Evolutionary conservation across 352 stramenopile genomes (phyloP), one percentile per base, ranked within the genome.

Genomic region (Pythium utonaiense): DNA sequence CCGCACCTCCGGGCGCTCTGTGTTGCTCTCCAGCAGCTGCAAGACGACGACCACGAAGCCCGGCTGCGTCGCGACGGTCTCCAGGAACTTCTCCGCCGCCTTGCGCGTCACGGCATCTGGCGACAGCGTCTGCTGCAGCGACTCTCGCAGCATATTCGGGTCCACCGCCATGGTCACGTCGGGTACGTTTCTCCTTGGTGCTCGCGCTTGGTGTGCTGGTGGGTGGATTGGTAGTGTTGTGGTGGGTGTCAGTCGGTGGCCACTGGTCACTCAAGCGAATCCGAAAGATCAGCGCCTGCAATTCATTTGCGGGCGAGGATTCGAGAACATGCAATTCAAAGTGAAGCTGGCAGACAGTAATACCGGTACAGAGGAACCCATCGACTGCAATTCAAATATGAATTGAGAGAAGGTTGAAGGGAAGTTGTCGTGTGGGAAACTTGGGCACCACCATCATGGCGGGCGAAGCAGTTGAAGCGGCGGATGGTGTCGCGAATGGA

Each of bases 41-140:
- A 95, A 62, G 50, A 95, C 64, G 60, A 79, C 48, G 27, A 95
- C 57, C 28, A 90, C 78, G 60, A 91, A 92, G 58, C 81, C 88
- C 28, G 78, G 73, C 62, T 92, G 78, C 34, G 59, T 54, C 3
- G 81, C 76, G 6, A 93, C 68, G 31, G 77, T 69, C 53, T 67
- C 72, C 42, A 95, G 71, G 60, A 86, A 88, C 57, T 72, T 63
- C 67, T 95, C 85, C 0, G 83, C 83, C 33, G 66, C 64, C 59
- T 92, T 90, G 47, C 85, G 83, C 40, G 75, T 89, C 54, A 81
- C 75, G 6, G 81, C 78, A 48, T 82, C 77, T 16, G 81, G 80
- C 59, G 81, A 93, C 49, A 95, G 70, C 60, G 85, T 93, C 67
- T 85, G 78, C 68, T 91, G 81, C 41, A 95, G 73, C 58, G 74